A percentile compares a stretch with the other conserved stretches of the same genome.
phyloP scores from a whole-genome alignment of 139 green algal species.

The Trebouxia sp. region DNA sequence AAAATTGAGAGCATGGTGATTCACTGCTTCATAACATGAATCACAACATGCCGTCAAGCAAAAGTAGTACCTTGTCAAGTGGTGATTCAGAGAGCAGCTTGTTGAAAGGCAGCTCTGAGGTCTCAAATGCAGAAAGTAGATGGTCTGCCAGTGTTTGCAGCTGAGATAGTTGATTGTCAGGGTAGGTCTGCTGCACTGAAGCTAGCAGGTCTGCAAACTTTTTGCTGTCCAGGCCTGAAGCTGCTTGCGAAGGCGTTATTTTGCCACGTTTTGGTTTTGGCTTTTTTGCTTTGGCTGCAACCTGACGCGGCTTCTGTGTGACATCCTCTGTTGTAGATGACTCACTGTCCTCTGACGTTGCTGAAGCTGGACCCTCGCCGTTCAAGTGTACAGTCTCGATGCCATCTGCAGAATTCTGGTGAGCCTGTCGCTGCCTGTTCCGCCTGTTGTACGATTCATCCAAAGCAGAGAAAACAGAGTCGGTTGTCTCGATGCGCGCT shows the following conservation, averaged over 20 bases:
- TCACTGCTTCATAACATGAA: no score
- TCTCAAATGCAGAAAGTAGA: constrained; percentile 22
- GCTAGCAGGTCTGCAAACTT: not conserved
- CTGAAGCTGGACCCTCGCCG: not conserved
- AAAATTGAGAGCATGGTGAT: no score
- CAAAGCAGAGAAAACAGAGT: constrained; percentile 7
- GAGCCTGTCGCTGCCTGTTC: not conserved
- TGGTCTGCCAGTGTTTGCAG: constrained; percentile 27
- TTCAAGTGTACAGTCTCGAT: not conserved
- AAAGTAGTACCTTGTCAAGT: constrained; percentile 32
- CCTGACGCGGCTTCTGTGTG: not conserved
- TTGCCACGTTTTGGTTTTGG: constrained; percentile 20
- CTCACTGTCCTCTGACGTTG: not conserved
- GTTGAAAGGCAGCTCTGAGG: constrained; percentile 32
- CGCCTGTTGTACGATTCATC: not conserved
- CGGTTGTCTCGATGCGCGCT: constrained; percentile 4
- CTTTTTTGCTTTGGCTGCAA: not conserved
- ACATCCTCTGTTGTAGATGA: not conserved
- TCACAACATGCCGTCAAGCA: no score
- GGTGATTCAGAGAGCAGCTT: constrained; percentile 28
- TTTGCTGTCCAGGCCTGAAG: not conserved
- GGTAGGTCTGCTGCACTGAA: constrained; percentile 10
- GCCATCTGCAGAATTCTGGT: not conserved
- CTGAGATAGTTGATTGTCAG: constrained; percentile 19
- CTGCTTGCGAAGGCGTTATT: constrained; percentile 8